Evolutionary conservation across 495 filamentous ascomycete species (phyloP), one percentile per base, ranked within the genome.

Genomic region (Xylaria cubensis): DNA sequence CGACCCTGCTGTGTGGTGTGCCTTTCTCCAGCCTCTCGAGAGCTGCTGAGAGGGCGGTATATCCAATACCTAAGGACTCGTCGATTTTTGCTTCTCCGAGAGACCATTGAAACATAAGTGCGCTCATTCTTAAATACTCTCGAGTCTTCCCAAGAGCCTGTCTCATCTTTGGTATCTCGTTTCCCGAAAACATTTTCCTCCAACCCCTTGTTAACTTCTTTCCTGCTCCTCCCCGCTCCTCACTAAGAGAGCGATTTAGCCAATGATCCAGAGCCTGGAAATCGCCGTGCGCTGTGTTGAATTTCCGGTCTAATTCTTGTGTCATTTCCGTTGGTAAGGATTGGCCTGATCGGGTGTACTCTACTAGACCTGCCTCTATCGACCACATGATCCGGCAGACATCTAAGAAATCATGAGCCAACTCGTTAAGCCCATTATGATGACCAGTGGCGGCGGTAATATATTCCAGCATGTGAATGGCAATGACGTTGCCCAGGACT

Each of bases 391-490:
- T 80, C 48, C 84, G 84, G 74, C 83, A 86, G 46, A 84, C 85
- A 59, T 88, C 85, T 21, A 88, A 79, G 69, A 88, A 88, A 53
- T 84, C 83, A 42, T 82, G 80, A 0, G 86, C 84, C 6, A 88
- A 77, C n/a, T 82, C 77, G 58, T 83, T 80, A 74, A 88, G 86
- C 29, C 84, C 83, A 64, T 81, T 72, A 0, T 82, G 81, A 39
- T 81, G 80, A 26, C 81, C 75, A 56, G 85, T 82, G 42, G 80
- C 80, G 7, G 85, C 83, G 55, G 82, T 86, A 26, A 89, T 81
- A 71, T 87, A 88, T 71, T 89, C 86, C 51, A 89, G 83, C 81
- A 88, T 86, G 71, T 84, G 87, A 24, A 89, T 83, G 1, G 87
- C 83, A 71, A 87, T 85, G 67, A 81, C 81, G 73, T 89, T 86